Evolutionary conservation across 1,284 basidiomycete species (phyloP), one percentile per base, ranked within the genome.

Genomic region (Irpex sp.): DNA sequence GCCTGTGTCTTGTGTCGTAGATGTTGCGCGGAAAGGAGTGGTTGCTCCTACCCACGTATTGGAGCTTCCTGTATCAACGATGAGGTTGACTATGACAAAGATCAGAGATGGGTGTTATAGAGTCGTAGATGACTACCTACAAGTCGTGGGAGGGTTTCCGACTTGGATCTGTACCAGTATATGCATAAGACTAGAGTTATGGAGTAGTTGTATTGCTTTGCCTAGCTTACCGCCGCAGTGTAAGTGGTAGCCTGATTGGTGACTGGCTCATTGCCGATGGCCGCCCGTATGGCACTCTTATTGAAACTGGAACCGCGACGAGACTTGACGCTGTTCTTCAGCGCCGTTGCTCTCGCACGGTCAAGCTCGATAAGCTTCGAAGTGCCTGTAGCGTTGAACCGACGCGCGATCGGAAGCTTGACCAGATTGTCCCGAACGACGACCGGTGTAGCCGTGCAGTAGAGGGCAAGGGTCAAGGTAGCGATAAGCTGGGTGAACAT

Each of bases 11-110:
- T 15, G 11, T 6, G 55, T 57, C 26, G 46, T 51, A 13, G 43
- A 19, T 13, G 47, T 59, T 0, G 71, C 11, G 17, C 62, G 72
- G 17, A 37, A 65, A 9, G 85, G 55, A 21, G 46, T 21, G 21
- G 17, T 37, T 19, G 61, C 83, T 26, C 86, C 86, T 54, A 88
- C 75, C 87, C 87, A 89, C 5, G 86, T 89, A 75, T 87, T 87
- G 21, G 86, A 86, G 60, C 71, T 72, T n/a, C 72, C 72, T 1
- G 71, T 72, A 50, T 74, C 72, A 46, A 73, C 64, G 55, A 74
- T 66, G 33, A 74, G 60, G 47, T 64, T 62, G 62, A 70, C 70
- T 71, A 54, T 3, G 5, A 37, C 19, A 17, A 51, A 36, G 3
- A 47, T 4, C 39, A 43, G 39, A 43, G 15, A 43, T 43, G 39